These are phyloP conservation scores for Rhytidiadelphus loreus DNA, from an alignment of 225 moss, liverwort and hornwort genomes.

Conservation along the genomic window DNA sequence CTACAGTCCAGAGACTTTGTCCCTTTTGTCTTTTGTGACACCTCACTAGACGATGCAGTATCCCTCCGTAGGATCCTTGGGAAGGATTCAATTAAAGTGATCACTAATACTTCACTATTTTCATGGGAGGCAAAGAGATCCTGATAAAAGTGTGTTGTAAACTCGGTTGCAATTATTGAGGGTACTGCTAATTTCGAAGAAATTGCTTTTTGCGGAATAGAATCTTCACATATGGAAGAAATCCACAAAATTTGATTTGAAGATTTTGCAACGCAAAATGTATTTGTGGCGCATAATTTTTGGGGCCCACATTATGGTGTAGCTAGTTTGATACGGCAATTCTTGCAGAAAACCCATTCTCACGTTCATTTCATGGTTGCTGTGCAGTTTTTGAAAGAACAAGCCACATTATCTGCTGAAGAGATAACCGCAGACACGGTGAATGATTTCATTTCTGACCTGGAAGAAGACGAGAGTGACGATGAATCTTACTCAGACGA, in stretches of 20 bases:
- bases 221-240: not conserved
- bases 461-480: slow-evolving; percentile 45
- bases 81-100: not conserved
- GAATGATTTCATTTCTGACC: slow-evolving; percentile 65
- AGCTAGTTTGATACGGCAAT: not conserved
- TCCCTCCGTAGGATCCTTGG: not conserved
- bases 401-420: slow-evolving; percentile 78
- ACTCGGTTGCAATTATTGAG: not conserved
- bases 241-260: not conserved
- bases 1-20: not conserved
- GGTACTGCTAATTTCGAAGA: not conserved
- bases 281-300: not conserved
- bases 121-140: not conserved
- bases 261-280: not conserved
- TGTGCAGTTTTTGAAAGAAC: slow-evolving; percentile 89
- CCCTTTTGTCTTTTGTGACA: not conserved
- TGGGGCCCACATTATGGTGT: not conserved
- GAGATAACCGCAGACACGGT: slow-evolving; percentile 95
- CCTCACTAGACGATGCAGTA: not conserved
- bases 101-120: not conserved
- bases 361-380: not conserved
- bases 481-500: slow-evolving; percentile 26
- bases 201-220: not conserved
- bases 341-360: not conserved
- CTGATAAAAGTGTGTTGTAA: not conserved